phyloP scores from a whole-genome alignment of 495 filamentous ascomycete genomes.

The Elaphomyces granulatus region DNA sequence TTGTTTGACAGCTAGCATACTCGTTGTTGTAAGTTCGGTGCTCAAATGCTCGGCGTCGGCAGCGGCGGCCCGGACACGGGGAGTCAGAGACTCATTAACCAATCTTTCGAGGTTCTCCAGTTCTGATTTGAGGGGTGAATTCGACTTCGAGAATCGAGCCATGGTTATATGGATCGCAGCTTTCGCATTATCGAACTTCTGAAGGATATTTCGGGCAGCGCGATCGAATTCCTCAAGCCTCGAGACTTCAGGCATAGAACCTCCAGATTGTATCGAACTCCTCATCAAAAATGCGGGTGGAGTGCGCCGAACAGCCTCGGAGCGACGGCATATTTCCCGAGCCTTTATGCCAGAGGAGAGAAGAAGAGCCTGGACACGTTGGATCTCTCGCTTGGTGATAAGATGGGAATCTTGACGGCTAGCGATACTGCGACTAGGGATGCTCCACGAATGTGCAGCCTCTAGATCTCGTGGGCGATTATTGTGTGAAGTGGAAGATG shows the following conservation, averaged over 20 bases:
- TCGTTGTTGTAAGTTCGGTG: slow-evolving; percentile 55
- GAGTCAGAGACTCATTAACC: slow-evolving; percentile 43
- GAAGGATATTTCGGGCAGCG: slow-evolving; percentile 48
- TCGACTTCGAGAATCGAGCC: slow-evolving; percentile 33
- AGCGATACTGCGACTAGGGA: slow-evolving; percentile 43
- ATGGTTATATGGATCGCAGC: slow-evolving; percentile 39
- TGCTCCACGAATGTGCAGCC: slow-evolving; percentile 44
- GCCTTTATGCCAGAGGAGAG: slow-evolving; percentile 78
- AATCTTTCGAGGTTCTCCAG: slow-evolving; percentile 36
- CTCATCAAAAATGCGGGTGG: slow-evolving; percentile 27
- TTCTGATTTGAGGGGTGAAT: slow-evolving; percentile 27
- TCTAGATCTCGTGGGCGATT: slow-evolving; percentile 15
- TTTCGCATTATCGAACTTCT: slow-evolving; percentile 40
- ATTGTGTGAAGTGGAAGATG: slow-evolving; percentile 12
- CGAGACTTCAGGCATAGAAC: slow-evolving; percentile 34
- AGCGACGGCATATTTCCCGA: slow-evolving; percentile 54
- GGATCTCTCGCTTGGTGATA: slow-evolving; percentile 48
- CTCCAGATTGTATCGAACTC: slow-evolving; percentile 13
- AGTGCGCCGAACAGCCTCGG: slow-evolving; percentile 33
- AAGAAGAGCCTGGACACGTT: slow-evolving; percentile 56
- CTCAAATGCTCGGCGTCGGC: slow-evolving; percentile 66
- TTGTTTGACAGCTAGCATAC: slow-evolving; percentile 61
- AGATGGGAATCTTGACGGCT: slow-evolving; percentile 21
- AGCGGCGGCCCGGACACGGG: slow-evolving; percentile 45
- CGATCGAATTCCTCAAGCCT: slow-evolving; percentile 50